phyloP scores from a whole-genome alignment of 306 rosid genomes.

The Crotalaria pallida region DNA sequence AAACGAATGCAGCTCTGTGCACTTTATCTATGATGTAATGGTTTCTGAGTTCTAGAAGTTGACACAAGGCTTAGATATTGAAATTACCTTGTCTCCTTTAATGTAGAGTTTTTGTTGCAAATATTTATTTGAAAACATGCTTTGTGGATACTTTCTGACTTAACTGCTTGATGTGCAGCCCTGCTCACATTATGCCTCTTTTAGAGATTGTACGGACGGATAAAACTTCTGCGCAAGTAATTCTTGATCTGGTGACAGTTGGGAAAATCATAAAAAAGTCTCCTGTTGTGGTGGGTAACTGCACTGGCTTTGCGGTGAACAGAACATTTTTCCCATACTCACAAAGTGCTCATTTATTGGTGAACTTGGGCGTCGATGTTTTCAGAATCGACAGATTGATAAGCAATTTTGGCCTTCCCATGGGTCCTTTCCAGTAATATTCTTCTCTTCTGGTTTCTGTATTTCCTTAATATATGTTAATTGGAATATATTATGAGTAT shows the following conservation, averaged over 20 bases:
- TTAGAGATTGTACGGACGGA: slow-evolving; percentile 89
- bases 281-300: slow-evolving; percentile 94
- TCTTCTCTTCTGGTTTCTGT: slow-evolving; percentile 25
- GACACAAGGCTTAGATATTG: not conserved
- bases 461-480: slow-evolving; percentile 12
- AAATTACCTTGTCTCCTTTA: not conserved
- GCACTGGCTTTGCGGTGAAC: slow-evolving; percentile 96
- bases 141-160: slow-evolving; percentile 20
- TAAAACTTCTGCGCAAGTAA: slow-evolving; percentile 82
- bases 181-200: slow-evolving; percentile 98
- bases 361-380: slow-evolving; percentile 71
- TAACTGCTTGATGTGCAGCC: slow-evolving; percentile 55
- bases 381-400: slow-evolving; percentile 78
- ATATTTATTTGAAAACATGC: slow-evolving; percentile 1
- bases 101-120: slow-evolving; percentile 2
- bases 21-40: not conserved
- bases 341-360: slow-evolving; percentile 69
- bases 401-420: slow-evolving; percentile 74
- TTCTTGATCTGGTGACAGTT: slow-evolving; percentile 77
- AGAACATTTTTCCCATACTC: slow-evolving; percentile 87
- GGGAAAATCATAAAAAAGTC: slow-evolving; percentile 86
- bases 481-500: not conserved
- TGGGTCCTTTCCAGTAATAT: slow-evolving; percentile 91
- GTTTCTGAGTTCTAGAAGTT: not conserved
- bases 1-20: not conserved